Evolutionary conservation across 2,329 filamentous ascomycete species (phyloP).

Genomic region (Cytospora leucostoma): DNA sequence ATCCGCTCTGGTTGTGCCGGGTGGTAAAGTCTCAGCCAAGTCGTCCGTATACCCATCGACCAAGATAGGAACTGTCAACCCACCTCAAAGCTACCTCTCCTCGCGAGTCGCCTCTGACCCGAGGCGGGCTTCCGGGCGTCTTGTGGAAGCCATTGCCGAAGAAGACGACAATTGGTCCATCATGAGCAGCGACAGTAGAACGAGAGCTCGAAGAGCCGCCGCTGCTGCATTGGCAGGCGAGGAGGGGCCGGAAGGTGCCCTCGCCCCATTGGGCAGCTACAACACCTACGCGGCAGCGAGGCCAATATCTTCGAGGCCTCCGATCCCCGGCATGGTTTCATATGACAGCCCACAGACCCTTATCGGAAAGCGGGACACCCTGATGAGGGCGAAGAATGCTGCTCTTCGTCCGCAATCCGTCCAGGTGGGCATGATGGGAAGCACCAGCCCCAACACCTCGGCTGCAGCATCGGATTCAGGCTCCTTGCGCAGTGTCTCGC

Average conservation of each 20-base stretch:
- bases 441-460: slow-evolving; percentile 22
- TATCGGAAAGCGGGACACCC: slow-evolving; percentile 56
- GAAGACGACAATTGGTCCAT: slow-evolving; percentile 37
- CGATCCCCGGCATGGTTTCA: slow-evolving; percentile 50
- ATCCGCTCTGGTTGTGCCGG: neutral
- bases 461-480: slow-evolving; percentile 45
- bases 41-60: slow-evolving; percentile 2
- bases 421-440: slow-evolving; percentile 5
- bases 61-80: neutral
- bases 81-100: slow-evolving; percentile 26
- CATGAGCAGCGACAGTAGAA: slow-evolving; percentile 16
- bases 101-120: slow-evolving; percentile 3
- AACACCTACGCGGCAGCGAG: slow-evolving; percentile 12
- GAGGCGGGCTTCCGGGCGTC: neutral
- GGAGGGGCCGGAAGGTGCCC: slow-evolving; percentile 29
- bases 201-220: slow-evolving; percentile 29
- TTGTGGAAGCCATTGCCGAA: slow-evolving; percentile 43
- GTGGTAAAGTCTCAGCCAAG: neutral
- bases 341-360: slow-evolving; percentile 57
- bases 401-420: slow-evolving; percentile 32
- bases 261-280: slow-evolving; percentile 26
- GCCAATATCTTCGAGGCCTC: slow-evolving; percentile 31
- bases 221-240: slow-evolving; percentile 18
- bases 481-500: slow-evolving; percentile 39
- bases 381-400: slow-evolving; percentile 50